Conservation (phyloP, 2,329 filamentous ascomycete species). For the Xylariales sp. region DNA sequence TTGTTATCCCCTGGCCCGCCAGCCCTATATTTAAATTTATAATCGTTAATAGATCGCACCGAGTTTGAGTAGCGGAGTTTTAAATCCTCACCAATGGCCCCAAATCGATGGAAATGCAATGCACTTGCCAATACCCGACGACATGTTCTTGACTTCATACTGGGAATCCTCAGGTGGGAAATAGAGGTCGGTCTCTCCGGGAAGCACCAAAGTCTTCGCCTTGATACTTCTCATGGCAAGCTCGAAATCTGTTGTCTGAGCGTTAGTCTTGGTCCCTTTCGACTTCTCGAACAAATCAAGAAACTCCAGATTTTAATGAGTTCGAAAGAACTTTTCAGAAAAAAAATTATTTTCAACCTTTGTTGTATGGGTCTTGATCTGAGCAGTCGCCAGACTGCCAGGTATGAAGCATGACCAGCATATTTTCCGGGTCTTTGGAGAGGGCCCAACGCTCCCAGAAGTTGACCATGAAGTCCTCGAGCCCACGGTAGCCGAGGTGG, state of each 20-base stretch:
- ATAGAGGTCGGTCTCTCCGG: constrained; percentile 71
- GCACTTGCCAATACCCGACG: constrained; percentile 24
- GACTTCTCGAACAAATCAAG: too few species aligned
- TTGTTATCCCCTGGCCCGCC: constrained; percentile 67
- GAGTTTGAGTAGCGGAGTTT: neutral
- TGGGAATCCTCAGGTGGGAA: constrained; percentile 78
- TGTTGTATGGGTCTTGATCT: constrained; percentile 63
- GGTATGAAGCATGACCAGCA: constrained; percentile 20
- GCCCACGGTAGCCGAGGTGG: constrained; percentile 57
- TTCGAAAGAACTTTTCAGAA: neutral
- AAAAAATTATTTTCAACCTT: constrained; percentile 17
- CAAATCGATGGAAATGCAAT: constrained; percentile 36
- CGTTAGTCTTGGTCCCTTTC: neutral
- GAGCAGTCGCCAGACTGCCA: constrained; percentile 75
- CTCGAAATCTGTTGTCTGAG: constrained; percentile 45
- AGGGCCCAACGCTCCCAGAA: neutral
- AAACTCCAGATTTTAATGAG: neutral
- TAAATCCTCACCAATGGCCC: constrained; percentile 31
- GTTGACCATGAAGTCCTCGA: constrained; percentile 67
- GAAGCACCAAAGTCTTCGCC: constrained; percentile 67
- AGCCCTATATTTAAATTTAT: constrained; percentile 48
- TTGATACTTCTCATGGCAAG: constrained; percentile 65
- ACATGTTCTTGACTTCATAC: constrained; percentile 58
- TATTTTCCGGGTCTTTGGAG: neutral
- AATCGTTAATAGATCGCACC: neutral